These are phyloP conservation scores for Veloporphyrellus conicus DNA, from an alignment of 1,284 basidiomycete genomes.

Conservation along the genomic window DNA sequence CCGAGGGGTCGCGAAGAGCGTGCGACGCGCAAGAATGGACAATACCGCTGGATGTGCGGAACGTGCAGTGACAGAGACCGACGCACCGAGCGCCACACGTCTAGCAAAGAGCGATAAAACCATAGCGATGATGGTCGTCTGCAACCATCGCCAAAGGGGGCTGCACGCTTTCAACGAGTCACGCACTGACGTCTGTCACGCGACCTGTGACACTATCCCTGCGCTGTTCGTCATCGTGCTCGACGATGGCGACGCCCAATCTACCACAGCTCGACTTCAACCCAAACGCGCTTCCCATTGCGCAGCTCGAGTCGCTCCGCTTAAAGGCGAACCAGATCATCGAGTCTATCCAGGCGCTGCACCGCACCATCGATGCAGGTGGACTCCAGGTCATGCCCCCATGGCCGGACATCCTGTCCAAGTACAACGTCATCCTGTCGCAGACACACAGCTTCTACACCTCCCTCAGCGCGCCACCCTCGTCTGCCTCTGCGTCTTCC, in stretches of 20 bases:
- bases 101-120: conserved; percentile 12
- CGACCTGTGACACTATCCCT: conserved; percentile 14
- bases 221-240: too few relatives aligned
- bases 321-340: conserved; percentile 73
- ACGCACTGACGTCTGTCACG: conserved; percentile 21
- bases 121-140: too few relatives aligned
- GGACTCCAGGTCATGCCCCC: conserved; percentile 56
- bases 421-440: conserved; percentile 75
- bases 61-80: conserved; percentile 2
- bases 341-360: conserved; percentile 64
- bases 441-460: conserved; percentile 71
- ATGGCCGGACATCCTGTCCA: conserved; percentile 78
- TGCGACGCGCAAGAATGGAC: conserved; percentile 20
- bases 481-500: neutral
- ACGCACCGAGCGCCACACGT: conserved; percentile 1
- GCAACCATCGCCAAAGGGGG: too few relatives aligned
- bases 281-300: conserved; percentile 37
- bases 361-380: conserved; percentile 57
- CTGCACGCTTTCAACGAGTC: conserved; percentile 5
- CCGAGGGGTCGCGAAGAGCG: conserved; percentile 24
- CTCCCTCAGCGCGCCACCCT: conserved; percentile 45
- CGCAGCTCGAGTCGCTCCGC: conserved; percentile 66
- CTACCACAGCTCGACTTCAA: conserved; percentile 16
- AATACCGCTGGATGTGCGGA: neutral
- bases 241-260: conserved; percentile 6